Percentiles rank a stretch among this genome's conserved stretches.
Conservation (phyloP, 1,284 basidiomycete species). For the Sphaerobolus stellatus region DNA sequence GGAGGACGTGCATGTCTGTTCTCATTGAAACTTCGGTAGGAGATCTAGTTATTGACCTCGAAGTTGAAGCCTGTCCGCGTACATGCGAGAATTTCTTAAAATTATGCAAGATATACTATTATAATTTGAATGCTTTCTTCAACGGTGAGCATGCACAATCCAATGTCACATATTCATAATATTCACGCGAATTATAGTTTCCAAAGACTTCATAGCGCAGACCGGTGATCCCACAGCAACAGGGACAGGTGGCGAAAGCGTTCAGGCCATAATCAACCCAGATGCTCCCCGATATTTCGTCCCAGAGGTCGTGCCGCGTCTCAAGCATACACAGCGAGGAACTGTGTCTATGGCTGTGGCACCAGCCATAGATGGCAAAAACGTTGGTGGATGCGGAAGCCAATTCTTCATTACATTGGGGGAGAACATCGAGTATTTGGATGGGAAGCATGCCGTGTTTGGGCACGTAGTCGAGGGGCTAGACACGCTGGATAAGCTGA, state of each 20-base stretch:
- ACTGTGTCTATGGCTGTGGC: conserved; percentile 96
- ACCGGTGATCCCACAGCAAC: conserved; percentile 93
- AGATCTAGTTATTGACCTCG: conserved; percentile 94
- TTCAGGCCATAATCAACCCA: conserved; percentile 71
- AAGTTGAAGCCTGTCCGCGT: conserved; percentile 87
- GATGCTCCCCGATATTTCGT: conserved; percentile 74
- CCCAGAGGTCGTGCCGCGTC: conserved; percentile 74
- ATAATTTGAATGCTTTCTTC: conserved; percentile 95
- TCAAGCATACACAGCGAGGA: conserved; percentile 86
- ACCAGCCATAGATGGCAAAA: conserved; percentile 60
- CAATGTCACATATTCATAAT: neutral
- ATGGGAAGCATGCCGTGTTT: conserved; percentile 95
- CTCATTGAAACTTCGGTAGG: conserved; percentile 95
- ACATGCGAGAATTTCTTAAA: conserved; percentile 96
- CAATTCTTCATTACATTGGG: conserved; percentile 96
- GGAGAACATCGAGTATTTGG: conserved; percentile 91
- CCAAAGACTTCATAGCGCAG: conserved; percentile 96
- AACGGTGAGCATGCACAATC: conserved; percentile 63
- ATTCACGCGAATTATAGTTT: conserved; percentile 56
- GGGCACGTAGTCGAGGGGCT: conserved; percentile 94
- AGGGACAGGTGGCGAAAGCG: conserved; percentile 88
- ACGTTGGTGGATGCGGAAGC: conserved; percentile 82
- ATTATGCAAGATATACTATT: conserved; percentile 95
- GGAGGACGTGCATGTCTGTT: conserved; percentile 74
- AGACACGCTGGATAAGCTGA: conserved; percentile 91